Percentiles rank a stretch among this genome's conserved stretches.
Evolutionary conservation across 163 green algal genomes (phyloP).

Genomic region (Volvox carteri): DNA sequence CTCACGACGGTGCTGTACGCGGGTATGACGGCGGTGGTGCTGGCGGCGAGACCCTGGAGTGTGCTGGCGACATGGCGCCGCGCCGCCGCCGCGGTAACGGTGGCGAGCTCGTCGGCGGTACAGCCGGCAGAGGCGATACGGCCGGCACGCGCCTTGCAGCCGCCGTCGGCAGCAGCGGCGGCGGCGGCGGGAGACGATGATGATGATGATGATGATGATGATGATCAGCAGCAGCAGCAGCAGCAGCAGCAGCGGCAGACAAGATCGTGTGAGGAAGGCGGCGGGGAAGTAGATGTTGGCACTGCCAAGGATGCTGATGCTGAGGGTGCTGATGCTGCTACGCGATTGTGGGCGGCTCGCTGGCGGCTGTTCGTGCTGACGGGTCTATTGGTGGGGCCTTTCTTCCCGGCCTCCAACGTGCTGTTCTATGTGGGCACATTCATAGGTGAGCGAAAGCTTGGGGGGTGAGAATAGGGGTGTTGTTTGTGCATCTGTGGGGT

Average conservation of each 20-base stretch:
- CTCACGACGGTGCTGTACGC: constrained; percentile 72
- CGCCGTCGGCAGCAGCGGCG: background rate
- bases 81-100: background rate
- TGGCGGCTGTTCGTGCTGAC: constrained; percentile 75
- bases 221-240: background rate
- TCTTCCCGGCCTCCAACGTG: constrained; percentile 87
- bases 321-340: background rate
- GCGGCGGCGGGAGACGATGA: constrained; percentile 5
- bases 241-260: background rate
- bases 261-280: background rate
- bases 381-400: constrained; percentile 79
- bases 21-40: constrained; percentile 39
- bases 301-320: background rate
- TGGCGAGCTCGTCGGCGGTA: background rate
- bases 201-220: background rate
- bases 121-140: no score
- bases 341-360: constrained; percentile 45
- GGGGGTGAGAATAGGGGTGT: background rate
- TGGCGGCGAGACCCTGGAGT: constrained; percentile 64
- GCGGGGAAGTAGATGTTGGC: background rate
- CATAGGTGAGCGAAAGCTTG: constrained; percentile 71
- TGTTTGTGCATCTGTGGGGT: no score
- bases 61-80: constrained; percentile 40
- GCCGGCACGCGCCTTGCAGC: background rate
- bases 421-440: constrained; percentile 92